Conservation (phyloP, 1,139 yeast species). For the Oligophagozyma castellii region DNA sequence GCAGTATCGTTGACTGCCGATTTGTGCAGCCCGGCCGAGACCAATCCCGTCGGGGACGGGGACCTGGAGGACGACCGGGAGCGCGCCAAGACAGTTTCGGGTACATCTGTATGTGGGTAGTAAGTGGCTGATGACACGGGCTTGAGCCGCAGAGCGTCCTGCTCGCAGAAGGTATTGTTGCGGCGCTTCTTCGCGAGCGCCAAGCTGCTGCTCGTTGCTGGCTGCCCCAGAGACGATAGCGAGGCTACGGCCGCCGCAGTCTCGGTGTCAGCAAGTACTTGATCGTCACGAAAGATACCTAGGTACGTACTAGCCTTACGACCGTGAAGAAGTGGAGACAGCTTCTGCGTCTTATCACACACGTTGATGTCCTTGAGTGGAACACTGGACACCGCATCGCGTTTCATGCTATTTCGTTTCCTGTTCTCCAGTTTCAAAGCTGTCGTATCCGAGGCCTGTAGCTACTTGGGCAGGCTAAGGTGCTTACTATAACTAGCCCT, state of each 20-base stretch:
- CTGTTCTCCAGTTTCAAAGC: too few species aligned
- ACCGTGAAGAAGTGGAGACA: conserved; percentile 17
- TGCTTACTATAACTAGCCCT: too few species aligned
- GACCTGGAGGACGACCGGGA: not conserved
- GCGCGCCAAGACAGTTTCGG: not conserved
- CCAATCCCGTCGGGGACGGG: not conserved
- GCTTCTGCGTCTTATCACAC: conserved; percentile 10
- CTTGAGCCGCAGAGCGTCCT: conserved; percentile 24
- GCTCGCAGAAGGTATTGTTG: not conserved
- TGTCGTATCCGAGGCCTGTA: too few species aligned
- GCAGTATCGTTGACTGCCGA: too few species aligned
- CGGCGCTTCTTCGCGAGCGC: too few species aligned
- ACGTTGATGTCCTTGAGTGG: conserved; percentile 16
- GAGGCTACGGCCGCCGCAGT: not conserved
- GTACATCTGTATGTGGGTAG: conserved; percentile 34
- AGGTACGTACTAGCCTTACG: conserved; percentile 25
- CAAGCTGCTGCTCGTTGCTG: not conserved
- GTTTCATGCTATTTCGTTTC: too few species aligned
- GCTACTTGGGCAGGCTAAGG: too few species aligned
- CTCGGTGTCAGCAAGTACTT: not conserved
- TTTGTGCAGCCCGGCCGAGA: not conserved
- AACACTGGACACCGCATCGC: conserved; percentile 2
- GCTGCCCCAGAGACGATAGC: not conserved
- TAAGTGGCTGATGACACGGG: conserved; percentile 57
- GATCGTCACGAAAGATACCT: conserved; percentile 22